Base-by-base conservation (phyloP, 176 grass and related monocot genomes). In the Carex kokanica region DNA sequence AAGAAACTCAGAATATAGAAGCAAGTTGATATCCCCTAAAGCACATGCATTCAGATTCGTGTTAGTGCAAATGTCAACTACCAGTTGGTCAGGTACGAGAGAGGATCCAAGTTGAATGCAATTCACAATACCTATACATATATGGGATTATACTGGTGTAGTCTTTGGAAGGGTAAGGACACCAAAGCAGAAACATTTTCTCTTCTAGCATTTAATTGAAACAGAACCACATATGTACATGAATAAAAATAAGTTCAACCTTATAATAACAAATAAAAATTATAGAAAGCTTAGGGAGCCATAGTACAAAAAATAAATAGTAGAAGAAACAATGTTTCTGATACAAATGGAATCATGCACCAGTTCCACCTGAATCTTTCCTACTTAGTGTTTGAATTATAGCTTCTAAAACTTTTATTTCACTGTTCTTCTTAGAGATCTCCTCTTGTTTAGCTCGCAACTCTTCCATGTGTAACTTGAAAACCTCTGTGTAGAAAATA, bases 371-470 rank as follows among this genome's bases (percentile, higher is more conserved):
- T 20, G 84, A 86, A 79, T 91, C 90, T 89, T 90, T 93, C 78
- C 21, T 88, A 93, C 95, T 91, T 40, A 98, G 60, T 57, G 92
- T 98, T 80, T 85, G 89, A 86, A 98, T 95, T 63, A 95, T 98
- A 60, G 95, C 95, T 90, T 98, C 92, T 61, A 98, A 85, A 77
- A 98, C 86, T 81, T 98, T 98, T 81, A 98, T 98, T 58, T 95
- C 92, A 16, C 92, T 85, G 49, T 93, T 86, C 79, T 90, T 95
- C 92, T 95, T 95, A 2, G 90, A 83, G 53, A 98, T 98, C 83
- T 95, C 95, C 83, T 98, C 91, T 88, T 98, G 93, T 72, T 98
- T 93, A 5, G 85, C 40, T 79, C 92, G 82, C 87, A 98, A 47
- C 85, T 95, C 95, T 84, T 98, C 92, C 95, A 95, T 98, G 83